A percentile compares a stretch with the other conserved stretches of the same genome.
Conservation (phyloP, 164 flowering plant species). For the Vitis cinerea region DNA sequence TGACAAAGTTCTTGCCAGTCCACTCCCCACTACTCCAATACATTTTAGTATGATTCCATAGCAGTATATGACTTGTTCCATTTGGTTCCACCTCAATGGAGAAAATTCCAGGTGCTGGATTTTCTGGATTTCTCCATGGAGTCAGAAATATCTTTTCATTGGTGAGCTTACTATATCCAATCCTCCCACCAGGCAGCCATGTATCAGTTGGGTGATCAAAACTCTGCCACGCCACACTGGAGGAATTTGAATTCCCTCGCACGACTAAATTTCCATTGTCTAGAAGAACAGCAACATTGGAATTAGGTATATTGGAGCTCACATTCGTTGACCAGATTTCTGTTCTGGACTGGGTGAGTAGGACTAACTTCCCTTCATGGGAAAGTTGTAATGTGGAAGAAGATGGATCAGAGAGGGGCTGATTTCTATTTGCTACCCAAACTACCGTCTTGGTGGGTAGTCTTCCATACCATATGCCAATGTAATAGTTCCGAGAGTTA, state of each 20-base stretch:
- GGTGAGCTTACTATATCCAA: slow-evolving; percentile 12
- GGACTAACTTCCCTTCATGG: slow-evolving; percentile 19
- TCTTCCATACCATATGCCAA: slow-evolving; percentile 28
- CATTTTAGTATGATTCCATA: slow-evolving; percentile 8
- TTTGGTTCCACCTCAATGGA: slow-evolving; percentile 10
- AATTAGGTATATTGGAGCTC: slow-evolving; percentile 6
- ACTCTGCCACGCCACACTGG: slow-evolving; percentile 17
- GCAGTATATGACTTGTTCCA: slow-evolving; percentile 4
- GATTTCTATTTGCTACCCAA: slow-evolving; percentile 30
- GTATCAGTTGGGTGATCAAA: slow-evolving; percentile 24
- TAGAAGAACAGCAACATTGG: slow-evolving; percentile 20
- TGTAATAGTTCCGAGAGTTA: slow-evolving; percentile 19
- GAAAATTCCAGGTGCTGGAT: slow-evolving; percentile 22
- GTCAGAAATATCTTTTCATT: background rate
- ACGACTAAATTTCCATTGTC: slow-evolving; percentile 34
- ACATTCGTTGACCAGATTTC: slow-evolving; percentile 31
- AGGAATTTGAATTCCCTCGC: slow-evolving; percentile 7
- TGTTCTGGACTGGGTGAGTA: slow-evolving; percentile 14
- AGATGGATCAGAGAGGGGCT: slow-evolving; percentile 13
- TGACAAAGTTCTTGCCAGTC: slow-evolving; percentile 12
- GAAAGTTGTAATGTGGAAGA: slow-evolving; percentile 14
- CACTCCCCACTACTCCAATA: slow-evolving; percentile 19
- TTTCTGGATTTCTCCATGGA: slow-evolving; percentile 19
- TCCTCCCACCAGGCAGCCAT: slow-evolving; percentile 20
- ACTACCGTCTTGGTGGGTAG: slow-evolving; percentile 8